Evolutionary conservation across 345 rosid genomes (phyloP).

Genomic region (Sapria himalayana): DNA sequence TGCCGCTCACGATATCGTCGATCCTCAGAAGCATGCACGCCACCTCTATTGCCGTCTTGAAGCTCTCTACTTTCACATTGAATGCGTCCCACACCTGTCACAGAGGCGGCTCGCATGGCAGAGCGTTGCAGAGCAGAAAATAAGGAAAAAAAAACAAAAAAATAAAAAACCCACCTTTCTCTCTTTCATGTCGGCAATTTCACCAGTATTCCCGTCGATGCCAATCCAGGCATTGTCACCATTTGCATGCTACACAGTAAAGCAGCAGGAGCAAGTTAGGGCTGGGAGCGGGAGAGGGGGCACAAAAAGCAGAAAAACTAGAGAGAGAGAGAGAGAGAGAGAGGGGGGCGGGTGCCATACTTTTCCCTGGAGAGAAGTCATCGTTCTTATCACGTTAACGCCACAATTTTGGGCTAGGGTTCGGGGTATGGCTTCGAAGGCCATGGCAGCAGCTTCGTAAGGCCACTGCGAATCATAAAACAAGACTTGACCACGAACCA

Average conservation of each 20-base stretch:
- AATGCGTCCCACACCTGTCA: conserved; percentile 91
- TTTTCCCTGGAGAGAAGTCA: conserved; percentile 84
- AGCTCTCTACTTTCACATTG: conserved; percentile 86
- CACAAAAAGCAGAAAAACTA: no score
- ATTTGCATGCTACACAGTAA: conserved; percentile 83
- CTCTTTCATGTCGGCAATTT: conserved; percentile 78
- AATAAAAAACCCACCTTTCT: conserved; percentile 20
- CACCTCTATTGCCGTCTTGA: conserved; percentile 86
- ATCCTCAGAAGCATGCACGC: conserved; percentile 89
- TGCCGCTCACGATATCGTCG: conserved; percentile 92
- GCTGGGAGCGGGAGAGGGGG: no score
- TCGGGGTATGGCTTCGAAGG: conserved; percentile 90
- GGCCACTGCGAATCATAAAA: conserved; percentile 49
- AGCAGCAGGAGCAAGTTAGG: no score
- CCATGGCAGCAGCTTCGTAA: conserved; percentile 91
- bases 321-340: no score
- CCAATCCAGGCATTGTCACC: conserved; percentile 96
- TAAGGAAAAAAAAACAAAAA: no score
- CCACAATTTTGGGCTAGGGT: conserved; percentile 76
- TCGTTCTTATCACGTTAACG: conserved; percentile 58
- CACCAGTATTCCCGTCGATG: conserved; percentile 86
- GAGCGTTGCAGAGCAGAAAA: no score
- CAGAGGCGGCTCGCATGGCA: no score
- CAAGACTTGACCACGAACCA: neutral
- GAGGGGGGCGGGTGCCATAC: conserved; percentile 22